These are phyloP conservation scores for Linum tenue DNA, from an alignment of 345 rosid species.

Conservation along the genomic window DNA sequence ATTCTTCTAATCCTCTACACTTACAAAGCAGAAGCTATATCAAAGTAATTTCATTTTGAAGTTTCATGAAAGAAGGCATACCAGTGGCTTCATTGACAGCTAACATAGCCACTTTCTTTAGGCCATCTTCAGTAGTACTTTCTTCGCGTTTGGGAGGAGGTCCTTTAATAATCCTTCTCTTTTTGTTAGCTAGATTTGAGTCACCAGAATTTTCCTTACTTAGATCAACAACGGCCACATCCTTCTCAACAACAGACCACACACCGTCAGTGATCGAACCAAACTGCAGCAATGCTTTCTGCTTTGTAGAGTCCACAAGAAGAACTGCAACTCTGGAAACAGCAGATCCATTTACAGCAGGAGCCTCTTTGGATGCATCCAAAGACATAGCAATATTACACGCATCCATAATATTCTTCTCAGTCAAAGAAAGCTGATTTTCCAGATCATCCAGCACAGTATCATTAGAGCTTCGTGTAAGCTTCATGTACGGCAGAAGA, in stretches of 20 bases:
- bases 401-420: constrained; percentile 56
- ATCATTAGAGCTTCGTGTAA: constrained; percentile 32
- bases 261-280: constrained; percentile 49
- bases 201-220: constrained; percentile 15
- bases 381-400: constrained; percentile 48
- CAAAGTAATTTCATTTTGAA: neutral
- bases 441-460: constrained; percentile 26
- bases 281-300: constrained; percentile 40
- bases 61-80: constrained; percentile 10
- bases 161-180: constrained; percentile 25
- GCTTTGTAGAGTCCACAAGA: constrained; percentile 46
- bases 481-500: constrained; percentile 37
- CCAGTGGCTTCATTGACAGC: constrained; percentile 55
- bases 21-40: neutral
- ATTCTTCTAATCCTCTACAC: neutral
- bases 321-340: constrained; percentile 48
- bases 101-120: constrained; percentile 47
- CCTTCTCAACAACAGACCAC: constrained; percentile 70
- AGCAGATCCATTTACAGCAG: constrained; percentile 43
- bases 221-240: constrained; percentile 20
- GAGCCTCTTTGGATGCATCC: constrained; percentile 34
- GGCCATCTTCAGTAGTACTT: constrained; percentile 25
- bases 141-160: constrained; percentile 17
- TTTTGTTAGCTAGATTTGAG: constrained; percentile 21
- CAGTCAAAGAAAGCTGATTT: constrained; percentile 37